Percentiles rank a stretch among this genome's conserved stretches.
Evolutionary conservation across 495 filamentous ascomycete genomes (phyloP).

Genomic region (Poronia punctata): DNA sequence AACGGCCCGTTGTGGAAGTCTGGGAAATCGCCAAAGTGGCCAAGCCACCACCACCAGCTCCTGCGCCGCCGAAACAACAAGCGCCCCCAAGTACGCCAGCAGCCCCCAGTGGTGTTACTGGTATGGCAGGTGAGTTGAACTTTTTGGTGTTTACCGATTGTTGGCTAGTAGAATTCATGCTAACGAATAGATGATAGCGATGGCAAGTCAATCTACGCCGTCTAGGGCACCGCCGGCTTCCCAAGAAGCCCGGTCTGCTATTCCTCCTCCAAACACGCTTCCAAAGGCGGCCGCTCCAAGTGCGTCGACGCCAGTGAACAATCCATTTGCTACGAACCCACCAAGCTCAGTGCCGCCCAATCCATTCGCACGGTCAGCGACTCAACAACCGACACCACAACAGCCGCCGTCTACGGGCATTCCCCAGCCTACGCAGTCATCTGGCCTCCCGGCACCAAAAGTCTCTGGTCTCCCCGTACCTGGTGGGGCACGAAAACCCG

Average conservation of each 20-base stretch:
- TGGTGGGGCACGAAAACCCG: slow-evolving; percentile 18
- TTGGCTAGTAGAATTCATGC: no score
- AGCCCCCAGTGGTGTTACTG: slow-evolving; percentile 6
- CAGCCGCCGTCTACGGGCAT: slow-evolving; percentile 10
- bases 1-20: slow-evolving; percentile 73
- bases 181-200: slow-evolving; percentile 19
- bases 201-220: slow-evolving; percentile 9
- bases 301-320: slow-evolving; percentile 11
- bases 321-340: slow-evolving; percentile 18
- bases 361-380: slow-evolving; percentile 23
- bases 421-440: slow-evolving; percentile 11
- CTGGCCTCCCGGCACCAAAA: slow-evolving; percentile 19
- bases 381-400: slow-evolving; percentile 9
- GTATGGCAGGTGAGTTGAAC: slow-evolving; percentile 23
- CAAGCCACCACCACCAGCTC: slow-evolving; percentile 52
- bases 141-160: no score
- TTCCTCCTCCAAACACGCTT: slow-evolving; percentile 17
- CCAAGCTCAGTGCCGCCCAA: slow-evolving; percentile 16
- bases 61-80: slow-evolving; percentile 32
- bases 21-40: slow-evolving; percentile 71
- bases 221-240: slow-evolving; percentile 16
- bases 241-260: slow-evolving; percentile 15
- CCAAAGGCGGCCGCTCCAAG: slow-evolving; percentile 12
- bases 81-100: slow-evolving; percentile 23
- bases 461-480: slow-evolving; percentile 21